A percentile compares a stretch with the other conserved stretches of the same genome.
phyloP scores from a whole-genome alignment of 2,329 filamentous ascomycete species.

The Alternaria panax region DNA sequence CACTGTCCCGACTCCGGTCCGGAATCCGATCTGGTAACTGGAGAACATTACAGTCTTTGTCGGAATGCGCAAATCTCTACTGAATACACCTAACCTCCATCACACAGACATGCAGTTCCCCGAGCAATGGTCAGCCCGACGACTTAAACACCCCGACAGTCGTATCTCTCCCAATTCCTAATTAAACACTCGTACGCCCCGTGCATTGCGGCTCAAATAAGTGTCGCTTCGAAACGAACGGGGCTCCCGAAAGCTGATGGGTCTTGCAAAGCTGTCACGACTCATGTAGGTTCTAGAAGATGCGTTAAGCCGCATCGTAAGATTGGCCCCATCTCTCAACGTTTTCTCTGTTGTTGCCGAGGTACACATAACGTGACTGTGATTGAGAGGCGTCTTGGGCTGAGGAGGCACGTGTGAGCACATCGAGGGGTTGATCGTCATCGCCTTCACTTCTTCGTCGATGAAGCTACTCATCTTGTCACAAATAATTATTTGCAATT shows the following conservation, averaged over 20 bases:
- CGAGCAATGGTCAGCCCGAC: background rate
- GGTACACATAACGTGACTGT: background rate
- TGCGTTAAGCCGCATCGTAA: constrained; percentile 18
- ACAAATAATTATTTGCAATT: background rate
- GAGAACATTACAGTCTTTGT: background rate
- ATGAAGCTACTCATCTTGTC: background rate
- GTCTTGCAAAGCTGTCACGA: constrained; percentile 18
- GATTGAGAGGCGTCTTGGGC: background rate
- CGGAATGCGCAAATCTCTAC: background rate
- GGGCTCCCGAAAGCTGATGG: constrained; percentile 29
- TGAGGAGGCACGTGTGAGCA: background rate
- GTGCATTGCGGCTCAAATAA: constrained; percentile 11
- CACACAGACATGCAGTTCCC: background rate
- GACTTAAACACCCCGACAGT: background rate
- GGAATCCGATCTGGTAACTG: background rate
- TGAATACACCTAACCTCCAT: background rate
- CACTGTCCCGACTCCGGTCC: constrained; percentile 4
- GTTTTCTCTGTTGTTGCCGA: constrained; percentile 2
- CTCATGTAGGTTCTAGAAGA: constrained; percentile 26
- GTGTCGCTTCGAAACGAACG: constrained; percentile 16
- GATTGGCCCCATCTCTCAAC: constrained; percentile 12
- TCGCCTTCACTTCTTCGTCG: background rate
- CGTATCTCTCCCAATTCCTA: background rate
- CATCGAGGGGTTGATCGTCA: background rate
- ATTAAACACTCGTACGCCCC: background rate